These are phyloP conservation scores for Bruguiera sexangula DNA, from an alignment of 345 rosid species.

Conservation along the genomic window DNA sequence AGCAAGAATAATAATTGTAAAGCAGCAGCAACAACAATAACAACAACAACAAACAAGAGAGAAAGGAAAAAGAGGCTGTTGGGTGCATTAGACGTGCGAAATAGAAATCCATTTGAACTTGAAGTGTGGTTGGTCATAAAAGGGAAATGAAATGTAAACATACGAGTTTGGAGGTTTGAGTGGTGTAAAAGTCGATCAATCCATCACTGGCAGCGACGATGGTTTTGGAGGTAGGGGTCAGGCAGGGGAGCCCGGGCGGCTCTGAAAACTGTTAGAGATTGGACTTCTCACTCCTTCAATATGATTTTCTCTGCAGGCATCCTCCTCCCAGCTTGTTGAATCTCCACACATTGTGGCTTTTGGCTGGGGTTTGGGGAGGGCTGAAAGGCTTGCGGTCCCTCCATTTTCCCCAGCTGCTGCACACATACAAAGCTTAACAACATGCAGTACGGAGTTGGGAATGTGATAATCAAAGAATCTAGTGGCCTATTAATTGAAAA, in stretches of 20 bases:
- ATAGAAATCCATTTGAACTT: too few species aligned
- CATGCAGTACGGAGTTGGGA: too few species aligned
- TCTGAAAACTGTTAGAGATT: constrained; percentile 67
- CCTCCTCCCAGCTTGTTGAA: constrained; percentile 78
- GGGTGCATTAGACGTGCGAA: too few species aligned
- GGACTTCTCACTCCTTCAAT: constrained; percentile 61
- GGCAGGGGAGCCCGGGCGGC: constrained; percentile 71
- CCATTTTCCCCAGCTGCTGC: too few species aligned
- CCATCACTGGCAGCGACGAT: constrained; percentile 83
- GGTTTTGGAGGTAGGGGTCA: constrained; percentile 47
- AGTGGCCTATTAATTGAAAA: too few species aligned
- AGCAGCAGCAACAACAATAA: too few species aligned
- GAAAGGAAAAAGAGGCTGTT: too few species aligned
- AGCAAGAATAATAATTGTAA: too few species aligned
- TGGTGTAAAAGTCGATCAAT: constrained; percentile 56
- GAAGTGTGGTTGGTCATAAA: too few species aligned
- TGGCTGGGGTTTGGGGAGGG: neutral
- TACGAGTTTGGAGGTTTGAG: constrained; percentile 56
- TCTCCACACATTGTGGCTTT: constrained; percentile 28
- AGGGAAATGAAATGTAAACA: constrained; percentile 1
- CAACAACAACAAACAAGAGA: too few species aligned
- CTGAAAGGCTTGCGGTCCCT: neutral
- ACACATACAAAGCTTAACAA: too few species aligned
- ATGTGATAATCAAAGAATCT: too few species aligned
- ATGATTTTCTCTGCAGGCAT: constrained; percentile 60